Evolutionary conservation across 345 rosid genomes (phyloP).

Genomic region (Eucalyptus cloeziana): DNA sequence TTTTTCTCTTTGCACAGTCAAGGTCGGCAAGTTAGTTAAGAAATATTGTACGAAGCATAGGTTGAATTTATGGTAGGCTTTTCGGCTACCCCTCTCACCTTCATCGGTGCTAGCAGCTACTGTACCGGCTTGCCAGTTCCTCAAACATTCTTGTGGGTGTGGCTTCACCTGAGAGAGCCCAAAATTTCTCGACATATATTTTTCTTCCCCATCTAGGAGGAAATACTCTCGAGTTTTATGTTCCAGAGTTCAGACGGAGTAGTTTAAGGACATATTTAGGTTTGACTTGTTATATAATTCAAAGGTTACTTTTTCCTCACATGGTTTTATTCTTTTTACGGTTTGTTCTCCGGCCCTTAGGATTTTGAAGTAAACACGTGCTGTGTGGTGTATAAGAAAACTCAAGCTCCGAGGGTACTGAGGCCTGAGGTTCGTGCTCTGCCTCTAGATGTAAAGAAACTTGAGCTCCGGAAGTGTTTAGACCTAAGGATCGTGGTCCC

Average conservation of each 20-base stretch:
- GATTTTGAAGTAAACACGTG: not conserved
- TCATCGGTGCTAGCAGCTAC: too few species aligned
- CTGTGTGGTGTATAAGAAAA: not conserved
- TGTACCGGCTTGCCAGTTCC: fast-evolving
- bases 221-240: too few species aligned
- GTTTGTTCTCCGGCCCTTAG: not conserved
- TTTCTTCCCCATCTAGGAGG: fast-evolving
- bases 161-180: too few species aligned
- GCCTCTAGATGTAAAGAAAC: not conserved
- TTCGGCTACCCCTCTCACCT: too few species aligned
- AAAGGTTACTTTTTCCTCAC: not conserved
- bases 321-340: not conserved
- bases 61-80: too few species aligned
- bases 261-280: too few species aligned
- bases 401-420: not conserved
- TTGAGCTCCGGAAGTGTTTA: not conserved
- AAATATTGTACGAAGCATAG: too few species aligned
- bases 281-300: too few species aligned
- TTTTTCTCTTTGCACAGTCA: too few species aligned
- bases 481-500: not conserved
- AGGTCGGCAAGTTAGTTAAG: too few species aligned
- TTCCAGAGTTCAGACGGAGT: fast-evolving
- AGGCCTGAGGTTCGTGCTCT: not conserved
- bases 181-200: too few species aligned
- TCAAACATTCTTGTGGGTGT: too few species aligned